Percentiles rank a stretch among this genome's conserved stretches.
phyloP scores from a whole-genome alignment of 1,284 basidiomycete species.

The Puccinia brachypodii region DNA sequence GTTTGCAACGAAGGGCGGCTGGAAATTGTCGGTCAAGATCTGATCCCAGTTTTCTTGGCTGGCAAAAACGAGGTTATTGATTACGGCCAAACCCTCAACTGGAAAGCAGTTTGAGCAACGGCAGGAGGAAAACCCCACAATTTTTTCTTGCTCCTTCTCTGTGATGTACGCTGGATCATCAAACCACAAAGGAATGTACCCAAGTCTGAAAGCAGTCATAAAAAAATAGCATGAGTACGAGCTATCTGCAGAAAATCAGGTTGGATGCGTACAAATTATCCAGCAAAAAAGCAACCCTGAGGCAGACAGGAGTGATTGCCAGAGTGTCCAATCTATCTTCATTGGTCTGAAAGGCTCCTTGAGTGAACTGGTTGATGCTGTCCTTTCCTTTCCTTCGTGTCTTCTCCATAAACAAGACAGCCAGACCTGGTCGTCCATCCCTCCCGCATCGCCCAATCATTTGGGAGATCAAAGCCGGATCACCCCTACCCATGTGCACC shows the following conservation, averaged over 20 bases:
- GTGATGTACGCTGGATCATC: background rate
- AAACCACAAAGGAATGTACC: background rate
- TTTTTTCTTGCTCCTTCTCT: background rate
- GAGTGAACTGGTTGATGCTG: background rate
- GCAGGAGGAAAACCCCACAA: background rate
- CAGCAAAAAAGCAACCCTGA: background rate
- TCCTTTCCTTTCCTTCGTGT: background rate
- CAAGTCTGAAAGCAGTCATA: slow-evolving; percentile 6
- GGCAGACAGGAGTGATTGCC: background rate
- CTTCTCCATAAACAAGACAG: slow-evolving; percentile 15
- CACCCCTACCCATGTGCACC: slow-evolving; percentile 3
- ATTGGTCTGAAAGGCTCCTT: background rate
- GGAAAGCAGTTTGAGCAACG: background rate
- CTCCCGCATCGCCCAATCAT: slow-evolving; percentile 5
- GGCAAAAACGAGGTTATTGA: background rate
- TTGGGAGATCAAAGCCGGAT: slow-evolving; percentile 1
- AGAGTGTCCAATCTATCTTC: slow-evolving; percentile 11
- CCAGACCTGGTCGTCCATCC: background rate
- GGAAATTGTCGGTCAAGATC: background rate
- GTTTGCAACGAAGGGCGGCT: background rate
- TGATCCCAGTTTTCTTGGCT: background rate
- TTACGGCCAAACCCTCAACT: background rate
- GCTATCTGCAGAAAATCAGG: background rate
- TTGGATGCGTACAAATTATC: background rate
- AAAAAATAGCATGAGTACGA: too few species aligned